Conservation (phyloP, 768 basidiomycete species). For the Panellus pusillus region DNA sequence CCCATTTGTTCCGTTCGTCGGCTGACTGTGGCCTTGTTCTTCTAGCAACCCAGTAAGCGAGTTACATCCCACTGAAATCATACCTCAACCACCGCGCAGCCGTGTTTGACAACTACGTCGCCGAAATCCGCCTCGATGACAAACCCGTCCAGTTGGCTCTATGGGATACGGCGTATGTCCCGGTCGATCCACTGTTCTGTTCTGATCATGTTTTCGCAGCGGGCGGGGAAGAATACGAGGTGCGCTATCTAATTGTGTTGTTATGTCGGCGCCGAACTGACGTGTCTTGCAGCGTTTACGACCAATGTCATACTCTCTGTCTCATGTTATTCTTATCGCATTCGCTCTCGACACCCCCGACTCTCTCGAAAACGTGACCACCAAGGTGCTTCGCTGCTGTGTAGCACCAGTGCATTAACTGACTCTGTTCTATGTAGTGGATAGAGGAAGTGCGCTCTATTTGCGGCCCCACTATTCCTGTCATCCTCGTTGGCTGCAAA, state of each 20-base stretch:
- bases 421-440: conserved; percentile 59
- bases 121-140: conserved; percentile 95
- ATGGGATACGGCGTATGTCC: conserved; percentile 97
- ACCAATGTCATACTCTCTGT: conserved; percentile 97
- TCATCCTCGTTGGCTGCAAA: conserved; percentile 96
- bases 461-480: conserved; percentile 89
- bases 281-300: conserved; percentile 68
- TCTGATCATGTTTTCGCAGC: conserved; percentile 41
- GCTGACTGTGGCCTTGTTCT: conserved; percentile 13
- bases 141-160: conserved; percentile 96
- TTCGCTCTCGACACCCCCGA: conserved; percentile 96
- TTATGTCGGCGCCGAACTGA: conserved; percentile 6
- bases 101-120: conserved; percentile 98
- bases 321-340: conserved; percentile 97
- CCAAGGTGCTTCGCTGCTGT: conserved; percentile 59
- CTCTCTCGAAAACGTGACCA: conserved; percentile 92
- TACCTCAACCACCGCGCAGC: conserved; percentile 47
- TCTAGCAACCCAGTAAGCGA: conserved; percentile 59
- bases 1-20: conserved; percentile 6
- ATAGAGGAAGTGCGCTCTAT: conserved; percentile 98
- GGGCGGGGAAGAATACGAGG: conserved; percentile 99
- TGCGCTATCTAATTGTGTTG: conserved; percentile 37
- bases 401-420: not conserved
- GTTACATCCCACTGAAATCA: conserved; percentile 18
- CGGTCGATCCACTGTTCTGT: conserved; percentile 1